Evolutionary conservation across 169 alveolate species (phyloP), one percentile per base, ranked within the genome.

Genomic region (Miamiensis avidus): DNA sequence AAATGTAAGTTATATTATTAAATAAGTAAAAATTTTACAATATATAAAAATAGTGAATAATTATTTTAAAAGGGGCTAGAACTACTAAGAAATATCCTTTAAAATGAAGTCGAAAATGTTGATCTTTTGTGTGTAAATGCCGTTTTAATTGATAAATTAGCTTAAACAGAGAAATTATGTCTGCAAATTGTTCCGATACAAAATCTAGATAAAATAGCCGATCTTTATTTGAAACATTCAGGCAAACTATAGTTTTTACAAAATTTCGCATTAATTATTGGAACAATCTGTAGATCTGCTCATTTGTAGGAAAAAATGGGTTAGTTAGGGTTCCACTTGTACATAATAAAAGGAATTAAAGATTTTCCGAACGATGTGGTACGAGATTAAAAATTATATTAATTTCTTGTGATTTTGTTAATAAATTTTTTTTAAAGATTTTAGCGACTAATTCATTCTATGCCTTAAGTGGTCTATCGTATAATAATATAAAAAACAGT

Each of bases 361-460:
- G 20, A 49, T 49, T 49, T 49, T 20, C 69, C 69, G 20, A 20
- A 49, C 4, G 69, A 49, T 49, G 20, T 20, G 20, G 69, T 49
- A 49, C 69, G 20, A 49, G 20, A 49, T 11, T 11, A 49, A 49
- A 11, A 49, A 49, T 49, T 20, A 49, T 49, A 49, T 20, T 11
- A 49, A 49, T 49, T 49, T 11, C 4, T 49, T 49, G 4, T 49
- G 26, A 49, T 11, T 49, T 11, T 49, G 20, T 49, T 11, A 49
- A 49, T n/a, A n/a, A n/a, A n/a, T n/a, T n/a, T n/a, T n/a, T 49
- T 49, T 49, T 49, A 20, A 79, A 79, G 64, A 15, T 64, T 15
- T 72, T 79, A 34, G 74, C 76, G 29, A 79, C 84, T 28, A 79
- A 79, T n/a, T 28, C 75, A 27, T 79, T 79, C 25, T 79, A 79